Base-by-base conservation (phyloP, 2,329 filamentous ascomycete species). In the Fusarium sp. region DNA sequence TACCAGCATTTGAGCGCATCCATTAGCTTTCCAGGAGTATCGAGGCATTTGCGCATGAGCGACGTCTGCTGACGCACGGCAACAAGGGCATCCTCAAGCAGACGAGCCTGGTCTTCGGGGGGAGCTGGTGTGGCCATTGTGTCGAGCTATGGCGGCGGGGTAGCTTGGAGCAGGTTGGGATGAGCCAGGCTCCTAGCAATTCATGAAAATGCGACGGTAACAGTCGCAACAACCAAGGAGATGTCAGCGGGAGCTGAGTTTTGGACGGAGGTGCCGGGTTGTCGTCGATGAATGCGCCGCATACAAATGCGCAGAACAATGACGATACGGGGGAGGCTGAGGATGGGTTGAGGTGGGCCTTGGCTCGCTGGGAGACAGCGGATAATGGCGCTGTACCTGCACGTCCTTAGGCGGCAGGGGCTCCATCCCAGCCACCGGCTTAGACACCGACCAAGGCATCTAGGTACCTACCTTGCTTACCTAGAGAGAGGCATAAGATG, bases 1-100 rank as follows among this genome's bases (percentile, higher is more conserved):
- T 85, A 98, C 95, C 93, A 97, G 91, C 94, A 98, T 81, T 99
- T 99, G 72, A 99, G 86, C 71, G 95, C 95, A 82, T 99, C 95
- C 95, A 99, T 99, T 67, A 99, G 88, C 85, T 99, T 99, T 65
- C 95, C 94, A 7, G 95, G 93, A 9, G 92, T 96, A 76, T 99
- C 96, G 60, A 99, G 85, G 72, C 93, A 98, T 82, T 96, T 94
- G 80, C 94, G 93, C 95, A 99, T 99, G 75, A 97, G 85, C 72
- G 88, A 87, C 57, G 94, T 95, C 85, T 99, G 96, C 80, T 98
- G 94, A 79, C 94, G 92, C 78, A 99, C 96, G 48, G 97, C 94
- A 61, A 91, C 87, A 78, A 98, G 82, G 73, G 96, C 95, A 89
- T 99, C 95, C 81, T 99, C 95, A 70, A 99, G 89, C 81, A 99